Evolutionary conservation across 345 rosid genomes (phyloP).

Genomic region (Hibiscus trionum): DNA sequence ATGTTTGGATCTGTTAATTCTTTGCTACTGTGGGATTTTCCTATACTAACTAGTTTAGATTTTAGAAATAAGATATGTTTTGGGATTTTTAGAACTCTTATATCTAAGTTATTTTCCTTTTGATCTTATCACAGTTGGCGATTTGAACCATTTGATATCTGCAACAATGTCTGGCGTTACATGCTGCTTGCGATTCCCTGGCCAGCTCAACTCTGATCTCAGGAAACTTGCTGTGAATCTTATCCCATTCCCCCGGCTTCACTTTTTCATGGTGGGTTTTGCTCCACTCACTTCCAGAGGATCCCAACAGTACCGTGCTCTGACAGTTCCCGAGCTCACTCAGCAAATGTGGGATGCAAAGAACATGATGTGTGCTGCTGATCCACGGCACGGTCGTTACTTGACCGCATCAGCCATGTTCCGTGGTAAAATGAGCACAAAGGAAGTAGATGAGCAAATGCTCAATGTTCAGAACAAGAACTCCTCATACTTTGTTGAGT

Average conservation of each 20-base stretch:
- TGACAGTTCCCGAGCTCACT: conserved; percentile 68
- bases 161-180: conserved; percentile 74
- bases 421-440: conserved; percentile 76
- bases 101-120: neutral
- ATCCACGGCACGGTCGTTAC: conserved; percentile 65
- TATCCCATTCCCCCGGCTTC: conserved; percentile 76
- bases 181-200: conserved; percentile 68
- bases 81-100: neutral
- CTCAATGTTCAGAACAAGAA: conserved; percentile 63
- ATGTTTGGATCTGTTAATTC: too few species aligned
- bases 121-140: conserved; percentile 37
- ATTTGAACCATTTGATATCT: conserved; percentile 61
- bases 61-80: neutral
- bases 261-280: conserved; percentile 75
- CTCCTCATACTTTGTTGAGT: conserved; percentile 59
- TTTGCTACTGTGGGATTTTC: neutral
- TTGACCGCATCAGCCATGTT: conserved; percentile 71
- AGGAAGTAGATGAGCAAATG: conserved; percentile 73
- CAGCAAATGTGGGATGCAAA: conserved; percentile 83
- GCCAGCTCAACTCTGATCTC: conserved; percentile 62
- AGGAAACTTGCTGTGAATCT: conserved; percentile 61
- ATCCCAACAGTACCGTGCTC: conserved; percentile 66
- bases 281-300: conserved; percentile 79
- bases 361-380: conserved; percentile 84
- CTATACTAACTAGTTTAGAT: too few species aligned